Base-by-base conservation (phyloP, 768 basidiomycete genomes). In the Udeniomyces megalosporus region DNA sequence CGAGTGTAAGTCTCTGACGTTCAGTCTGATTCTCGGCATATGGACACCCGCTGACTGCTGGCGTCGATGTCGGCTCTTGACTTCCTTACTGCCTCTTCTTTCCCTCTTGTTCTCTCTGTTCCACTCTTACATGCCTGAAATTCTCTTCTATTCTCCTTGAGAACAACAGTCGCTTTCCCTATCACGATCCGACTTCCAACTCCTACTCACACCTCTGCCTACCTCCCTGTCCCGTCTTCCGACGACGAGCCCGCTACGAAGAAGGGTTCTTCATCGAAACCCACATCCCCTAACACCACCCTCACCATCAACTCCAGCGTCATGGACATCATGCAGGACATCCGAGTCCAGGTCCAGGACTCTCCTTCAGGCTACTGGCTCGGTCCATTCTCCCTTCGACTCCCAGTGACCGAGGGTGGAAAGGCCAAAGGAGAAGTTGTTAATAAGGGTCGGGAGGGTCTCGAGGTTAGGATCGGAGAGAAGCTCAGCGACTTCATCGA, bases 151-250 rank as follows among this genome's bases (percentile, higher is more conserved):
- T n/a, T 66, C 62, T 50, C 44, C 35, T n/a, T 53, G 53, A 44
- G 35, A 50, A 82, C 84, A 81, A 82, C 76, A 84, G 83, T 78
- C 82, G 82, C 81, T 80, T 72, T 61, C 68, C 61, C 64, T 38
- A 61, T 61, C 44, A 75, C 71, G 72, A 75, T 74, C 71, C 67
- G 69, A 57, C 58, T 60, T 63, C 66, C 58, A 64, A 35, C 22
- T 31, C 63, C 63, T 35, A 60, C 63, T n/a, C 52, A 59, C 58
- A 20, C 22, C 24, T 20, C 42, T 28, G 26, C 58, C 26, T 60
- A 65, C 54, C 63, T 58, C 17, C 62, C 55, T 22, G 26, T 51
- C 20, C 20, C 55, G 26, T 20, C 50, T 12, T 26, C 29, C 17
- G 62, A 51, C 11, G 62, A 32, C 28, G 35, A 51, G 48, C n/a